Base-by-base conservation (phyloP, 2,329 filamentous ascomycete genomes). In the Pyrenochaeta sp. region DNA sequence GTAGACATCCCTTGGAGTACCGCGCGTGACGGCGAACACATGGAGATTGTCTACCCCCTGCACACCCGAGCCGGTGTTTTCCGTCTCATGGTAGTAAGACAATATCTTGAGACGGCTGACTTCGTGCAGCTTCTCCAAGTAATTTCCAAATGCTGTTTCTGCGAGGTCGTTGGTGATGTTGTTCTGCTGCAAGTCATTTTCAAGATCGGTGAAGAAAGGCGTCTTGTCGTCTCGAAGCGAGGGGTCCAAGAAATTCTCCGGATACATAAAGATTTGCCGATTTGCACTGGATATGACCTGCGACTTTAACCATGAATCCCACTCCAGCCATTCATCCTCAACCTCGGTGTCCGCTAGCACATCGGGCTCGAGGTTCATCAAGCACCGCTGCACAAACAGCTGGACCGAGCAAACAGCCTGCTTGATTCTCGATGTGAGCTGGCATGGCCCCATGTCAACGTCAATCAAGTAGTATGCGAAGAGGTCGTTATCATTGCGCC, bases 191-290 rank as follows among this genome's bases (percentile, higher is more conserved):
- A 74, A n/a, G 3, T 51, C 49, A 1, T 47, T 18, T 46, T 73
- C 70, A 1, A 75, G 45, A 7, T 53, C 51, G 12, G 42, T 23
- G 45, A 65, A 75, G 9, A 65, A 10, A 5, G 47, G 20, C 3
- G 50, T 64, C 47, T 76, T 76, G 55, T 76, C 62, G 50, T 76
- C 73, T 10, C 74, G 63, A 4, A 76, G 56, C 0, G 49, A 43
- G 0, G 72, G 64, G 0, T 68, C 66, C 12, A 75, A 37, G 60
- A 60, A 77, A 45, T 74, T 75, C 58, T 77, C 74, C 0, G 72
- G 74, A 29, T 68, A 73, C 2, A 75, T 42, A 36, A 71, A 74
- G 1, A 74, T 53, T 48, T 74, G 66, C 0, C 67, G 55, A 45
- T 71, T 69, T 1, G 70, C 74, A 27, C 23, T 27, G 9, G 23